A percentile compares a stretch with the other conserved stretches of the same genome.
Evolutionary conservation across 306 rosid species (phyloP).

Genomic region (Luffa aegyptiaca): DNA sequence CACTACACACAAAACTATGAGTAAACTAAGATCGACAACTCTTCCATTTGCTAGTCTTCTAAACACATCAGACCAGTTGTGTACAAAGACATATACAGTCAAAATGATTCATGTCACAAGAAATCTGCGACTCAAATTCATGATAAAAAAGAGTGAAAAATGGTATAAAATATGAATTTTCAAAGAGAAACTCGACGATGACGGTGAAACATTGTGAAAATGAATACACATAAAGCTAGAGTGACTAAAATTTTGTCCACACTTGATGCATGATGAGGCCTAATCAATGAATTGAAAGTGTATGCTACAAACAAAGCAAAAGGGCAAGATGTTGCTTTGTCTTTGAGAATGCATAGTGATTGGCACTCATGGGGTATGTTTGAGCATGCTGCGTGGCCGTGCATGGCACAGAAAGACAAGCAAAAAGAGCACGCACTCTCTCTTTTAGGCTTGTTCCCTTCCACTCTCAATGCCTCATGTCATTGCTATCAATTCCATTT

Average conservation of each 20-base stretch:
- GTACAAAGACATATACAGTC: neutral
- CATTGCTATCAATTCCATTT: neutral
- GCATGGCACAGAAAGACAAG: slow-evolving; percentile 12
- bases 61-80: no score
- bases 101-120: neutral
- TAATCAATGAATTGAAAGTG: slow-evolving; percentile 1
- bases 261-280: neutral
- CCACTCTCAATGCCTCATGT: neutral
- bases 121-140: neutral
- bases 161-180: neutral
- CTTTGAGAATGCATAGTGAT: neutral
- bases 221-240: neutral
- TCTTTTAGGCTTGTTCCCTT: neutral
- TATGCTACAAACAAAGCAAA: neutral
- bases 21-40: neutral
- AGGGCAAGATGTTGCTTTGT: neutral
- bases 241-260: neutral
- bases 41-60: neutral
- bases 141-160: neutral
- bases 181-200: neutral
- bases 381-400: neutral
- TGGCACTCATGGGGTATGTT: neutral
- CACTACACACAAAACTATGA: neutral
- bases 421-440: neutral
- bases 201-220: neutral